A percentile compares a stretch with the other conserved stretches of the same genome.
These are phyloP conservation scores for Lithocarpus polystachyus DNA, from an alignment of 306 rosid species.

Conservation along the genomic window DNA sequence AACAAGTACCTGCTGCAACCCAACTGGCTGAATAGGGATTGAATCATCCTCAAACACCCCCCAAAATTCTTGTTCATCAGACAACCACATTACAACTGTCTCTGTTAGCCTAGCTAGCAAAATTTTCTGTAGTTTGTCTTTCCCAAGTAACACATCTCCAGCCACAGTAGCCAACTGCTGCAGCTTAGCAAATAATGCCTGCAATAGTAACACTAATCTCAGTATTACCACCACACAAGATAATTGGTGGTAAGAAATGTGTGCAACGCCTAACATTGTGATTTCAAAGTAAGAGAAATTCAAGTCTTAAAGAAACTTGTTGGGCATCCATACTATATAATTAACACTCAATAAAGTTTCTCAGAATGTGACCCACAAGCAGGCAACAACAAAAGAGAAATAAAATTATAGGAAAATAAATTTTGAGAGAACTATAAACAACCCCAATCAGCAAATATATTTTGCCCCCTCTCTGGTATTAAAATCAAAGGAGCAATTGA, in stretches of 20 bases:
- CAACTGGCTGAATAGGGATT: conserved; percentile 64
- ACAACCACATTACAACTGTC: conserved; percentile 95
- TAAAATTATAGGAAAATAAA: not conserved
- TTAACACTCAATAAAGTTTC: not conserved
- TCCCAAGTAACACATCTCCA: conserved; percentile 89
- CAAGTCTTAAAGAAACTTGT: not conserved
- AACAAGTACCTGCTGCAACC: conserved; percentile 79
- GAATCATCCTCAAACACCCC: conserved; percentile 73
- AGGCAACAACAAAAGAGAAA: not conserved
- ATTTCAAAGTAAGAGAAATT: not conserved
- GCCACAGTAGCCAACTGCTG: conserved; percentile 95
- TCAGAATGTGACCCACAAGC: not conserved
- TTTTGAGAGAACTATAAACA: not conserved
- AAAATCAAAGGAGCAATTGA: not conserved
- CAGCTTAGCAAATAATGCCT: conserved; percentile 89
- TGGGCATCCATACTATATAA: not conserved
- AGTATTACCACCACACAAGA: conserved; percentile 18
- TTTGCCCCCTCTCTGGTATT: not conserved
- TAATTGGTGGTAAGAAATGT: not conserved
- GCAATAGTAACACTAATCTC: conserved; percentile 30
- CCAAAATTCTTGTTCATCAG: conserved; percentile 98
- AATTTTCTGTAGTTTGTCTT: conserved; percentile 86
- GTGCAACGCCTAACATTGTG: not conserved
- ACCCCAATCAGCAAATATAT: not conserved
- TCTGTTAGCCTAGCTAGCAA: conserved; percentile 96